Base-by-base conservation (phyloP, 2,329 filamentous ascomycete genomes). In the Phoma sp. region DNA sequence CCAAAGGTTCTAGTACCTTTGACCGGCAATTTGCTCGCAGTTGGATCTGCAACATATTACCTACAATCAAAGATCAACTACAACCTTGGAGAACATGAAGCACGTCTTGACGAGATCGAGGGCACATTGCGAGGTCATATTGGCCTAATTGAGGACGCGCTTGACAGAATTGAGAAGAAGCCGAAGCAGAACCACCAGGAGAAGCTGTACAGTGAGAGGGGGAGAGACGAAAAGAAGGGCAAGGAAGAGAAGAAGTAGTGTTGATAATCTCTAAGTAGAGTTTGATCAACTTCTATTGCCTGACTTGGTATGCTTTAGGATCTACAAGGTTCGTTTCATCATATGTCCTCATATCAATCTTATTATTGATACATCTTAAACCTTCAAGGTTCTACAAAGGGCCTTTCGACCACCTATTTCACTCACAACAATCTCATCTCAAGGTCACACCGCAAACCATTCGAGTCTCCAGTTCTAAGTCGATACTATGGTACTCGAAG, bases 61-160 rank as follows among this genome's bases (percentile, higher is more conserved):
- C 52, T 69, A 9, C 64, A 71, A 50, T 69, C 67, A 1, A 74
- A 73, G 50, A 74, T 78, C 47, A 66, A 74, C 23, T 75, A 76
- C 65, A 79, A 78, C 49, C 71, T 78, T 4, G 74, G 80, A 65
- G 78, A 81, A 56, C 74, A 79, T 59, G 79, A 81, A 67, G 78
- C 79, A 3, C 74, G 78, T 9, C 72, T 80, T 59, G 78, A 81
- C 45, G 78, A 80, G 49, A 70, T 81, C 2, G 78, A 81, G 59
- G 78, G 79, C 6, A 81, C 78, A 12, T 53, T 81, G 29, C 60
- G 78, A 51, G 78, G 78, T 2, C 78, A 81, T 51, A 80, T 80
- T 53, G 78, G 77, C 1, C 42, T 80, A 15, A 81, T 81, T 34
- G 78, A 81, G 56, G 78, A 80, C 29, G 68, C 74, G 5, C 57